phyloP scores from a whole-genome alignment of 805 yeast genomes.

The Candida andamanensis region DNA sequence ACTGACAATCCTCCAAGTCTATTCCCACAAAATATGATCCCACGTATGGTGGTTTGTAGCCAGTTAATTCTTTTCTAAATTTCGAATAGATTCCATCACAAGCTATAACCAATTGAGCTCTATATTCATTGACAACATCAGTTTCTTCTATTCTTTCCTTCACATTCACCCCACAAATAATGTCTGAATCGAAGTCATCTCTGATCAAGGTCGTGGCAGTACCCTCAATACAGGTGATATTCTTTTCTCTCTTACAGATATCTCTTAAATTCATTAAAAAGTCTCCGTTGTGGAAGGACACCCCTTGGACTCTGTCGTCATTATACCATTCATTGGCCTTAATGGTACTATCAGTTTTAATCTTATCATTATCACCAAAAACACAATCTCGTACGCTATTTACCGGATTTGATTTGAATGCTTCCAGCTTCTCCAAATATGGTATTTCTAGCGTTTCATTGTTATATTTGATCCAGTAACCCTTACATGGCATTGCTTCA shows the following conservation, averaged over 20 bases:
- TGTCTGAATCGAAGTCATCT: conserved; percentile 41
- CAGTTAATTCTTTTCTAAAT: conserved; percentile 69
- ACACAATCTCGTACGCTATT: conserved; percentile 54
- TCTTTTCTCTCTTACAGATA: conserved; percentile 63
- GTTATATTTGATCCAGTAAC: conserved; percentile 73
- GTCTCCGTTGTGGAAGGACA: conserved; percentile 89
- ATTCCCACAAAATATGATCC: conserved; percentile 87
- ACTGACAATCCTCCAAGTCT: conserved; percentile 63
- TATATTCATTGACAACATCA: conserved; percentile 28
- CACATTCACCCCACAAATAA: conserved; percentile 74
- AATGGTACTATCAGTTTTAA: conserved; percentile 44
- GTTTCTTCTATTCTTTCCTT: conserved; percentile 38
- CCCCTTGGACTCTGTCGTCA: conserved; percentile 60
- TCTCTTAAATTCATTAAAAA: conserved; percentile 72
- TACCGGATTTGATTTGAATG: conserved; percentile 37
- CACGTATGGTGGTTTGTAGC: conserved; percentile 58
- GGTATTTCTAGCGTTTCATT: conserved; percentile 55
- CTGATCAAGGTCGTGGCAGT: conserved; percentile 66
- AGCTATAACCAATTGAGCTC: conserved; percentile 63
- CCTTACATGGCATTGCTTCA: conserved; percentile 71
- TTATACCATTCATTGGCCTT: conserved; percentile 51
- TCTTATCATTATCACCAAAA: conserved; percentile 52
- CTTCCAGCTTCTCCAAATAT: conserved; percentile 59
- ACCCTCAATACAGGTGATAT: conserved; percentile 77
- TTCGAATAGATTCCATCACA: conserved; percentile 95